Percentiles rank a stretch among this genome's conserved stretches.
Conservation (phyloP, 257 asterid species). For the Euphrasia confusa region DNA sequence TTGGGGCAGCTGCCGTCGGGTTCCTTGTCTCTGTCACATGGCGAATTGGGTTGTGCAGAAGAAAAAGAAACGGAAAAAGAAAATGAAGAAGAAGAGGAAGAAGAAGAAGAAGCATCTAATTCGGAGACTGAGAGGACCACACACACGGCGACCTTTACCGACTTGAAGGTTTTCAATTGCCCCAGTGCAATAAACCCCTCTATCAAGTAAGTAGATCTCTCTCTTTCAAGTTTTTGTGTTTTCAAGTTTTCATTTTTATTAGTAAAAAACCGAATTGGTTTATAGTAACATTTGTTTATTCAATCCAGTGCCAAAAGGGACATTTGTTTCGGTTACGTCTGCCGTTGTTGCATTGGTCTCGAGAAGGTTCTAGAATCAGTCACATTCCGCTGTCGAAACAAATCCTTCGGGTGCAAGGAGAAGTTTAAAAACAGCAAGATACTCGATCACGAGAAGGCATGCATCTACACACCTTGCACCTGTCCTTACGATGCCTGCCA, state of each 20-base stretch:
- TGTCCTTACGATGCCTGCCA: conserved; percentile 48
- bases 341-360: conserved; percentile 55
- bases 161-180: conserved; percentile 70
- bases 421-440: conserved; percentile 10
- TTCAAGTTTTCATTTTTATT: too few relatives aligned
- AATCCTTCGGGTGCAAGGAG: conserved; percentile 46
- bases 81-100: too few relatives aligned
- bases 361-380: conserved; percentile 68
- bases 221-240: too few relatives aligned
- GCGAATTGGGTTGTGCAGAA: neutral
- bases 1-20: too few relatives aligned
- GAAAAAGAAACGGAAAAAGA: too few relatives aligned
- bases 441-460: conserved; percentile 45
- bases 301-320: neutral
- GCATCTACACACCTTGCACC: conserved; percentile 45
- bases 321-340: conserved; percentile 14
- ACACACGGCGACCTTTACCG: conserved; percentile 35
- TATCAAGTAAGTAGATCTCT: conserved; percentile 45
- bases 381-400: conserved; percentile 40
- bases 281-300: too few relatives aligned
- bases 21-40: neutral
- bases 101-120: neutral
- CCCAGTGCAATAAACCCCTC: conserved; percentile 54
- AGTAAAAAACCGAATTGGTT: too few relatives aligned
- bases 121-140: conserved; percentile 12